Base-by-base conservation (phyloP, 148 eudicot species). In the Vaccinium myrtillus region DNA sequence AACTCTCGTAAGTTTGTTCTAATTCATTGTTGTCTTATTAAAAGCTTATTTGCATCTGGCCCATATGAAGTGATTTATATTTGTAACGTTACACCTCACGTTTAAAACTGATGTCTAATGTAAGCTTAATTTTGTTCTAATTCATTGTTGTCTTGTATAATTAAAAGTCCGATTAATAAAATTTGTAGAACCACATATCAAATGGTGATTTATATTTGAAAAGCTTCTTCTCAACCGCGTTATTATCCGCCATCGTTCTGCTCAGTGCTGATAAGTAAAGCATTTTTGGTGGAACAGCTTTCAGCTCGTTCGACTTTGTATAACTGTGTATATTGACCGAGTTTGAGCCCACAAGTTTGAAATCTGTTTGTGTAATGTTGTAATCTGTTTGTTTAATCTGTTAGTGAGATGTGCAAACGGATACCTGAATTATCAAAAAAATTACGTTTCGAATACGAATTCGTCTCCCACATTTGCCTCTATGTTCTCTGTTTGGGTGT, bases 21-120 rank as follows among this genome's bases (percentile, higher is more conserved):
- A n/a, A n/a, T n/a, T n/a, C n/a, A n/a, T n/a, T n/a, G n/a, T n/a
- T n/a, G n/a, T n/a, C n/a, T n/a, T n/a, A n/a, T 97, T 83, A n/a
- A n/a, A n/a, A 92, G 91, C 90, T 92, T 97, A 90, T 97, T 97
- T 84, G 99, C 98, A 39, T 59, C 94, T 43, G 99, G 99, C 74
- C 98, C 98, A n/a, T n/a, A n/a, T 75, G 92, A 92, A 86, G 95
- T n/a, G n/a, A n/a, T n/a, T n/a, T n/a, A n/a, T n/a, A n/a, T n/a
- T n/a, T 87, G 59, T 95, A 88, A 83, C 43, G 3, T 10, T n/a
- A 27, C 56, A 5, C 19, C 7, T 61, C 74, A 27, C 8, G 18
- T n/a, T n/a, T n/a, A 15, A 32, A 51, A 43, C 58, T 39, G 48
- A 8, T n/a, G 25, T 75, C 53, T 10, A 39, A 19, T 65, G 58